These are phyloP conservation scores for Diversispora epigaea DNA, from an alignment of 192 early-diverging fungal genomes.

Conservation along the genomic window DNA sequence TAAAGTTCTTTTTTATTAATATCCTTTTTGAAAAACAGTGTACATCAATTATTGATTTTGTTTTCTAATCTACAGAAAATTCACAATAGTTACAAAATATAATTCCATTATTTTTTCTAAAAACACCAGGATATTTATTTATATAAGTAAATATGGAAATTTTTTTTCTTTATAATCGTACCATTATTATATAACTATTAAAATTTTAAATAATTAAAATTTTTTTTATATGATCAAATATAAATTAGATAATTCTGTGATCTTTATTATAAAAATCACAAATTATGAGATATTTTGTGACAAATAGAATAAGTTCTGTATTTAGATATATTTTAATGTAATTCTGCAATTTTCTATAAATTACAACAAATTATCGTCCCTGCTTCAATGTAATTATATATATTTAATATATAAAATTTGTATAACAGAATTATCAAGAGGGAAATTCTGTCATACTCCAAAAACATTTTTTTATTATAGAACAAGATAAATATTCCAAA, in stretches of 20 bases:
- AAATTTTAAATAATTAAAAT: too few relatives aligned
- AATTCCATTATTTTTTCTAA: too few relatives aligned
- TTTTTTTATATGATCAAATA: neutral
- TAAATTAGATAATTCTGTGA: neutral
- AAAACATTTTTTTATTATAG: too few relatives aligned
- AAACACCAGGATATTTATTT: neutral
- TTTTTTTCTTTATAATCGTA: neutral
- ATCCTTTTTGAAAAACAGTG: neutral
- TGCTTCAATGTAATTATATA: too few relatives aligned
- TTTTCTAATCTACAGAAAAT: neutral
- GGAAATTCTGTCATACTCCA: too few relatives aligned
- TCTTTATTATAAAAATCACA: neutral
- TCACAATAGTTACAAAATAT: constrained; percentile 14
- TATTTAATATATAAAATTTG: too few relatives aligned
- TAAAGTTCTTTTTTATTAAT: neutral
- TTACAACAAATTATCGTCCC: neutral
- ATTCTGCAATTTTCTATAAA: neutral
- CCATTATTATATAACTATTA: neutral
- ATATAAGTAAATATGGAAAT: neutral
- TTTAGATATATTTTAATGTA: neutral
- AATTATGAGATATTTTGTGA: neutral
- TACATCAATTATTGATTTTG: neutral
- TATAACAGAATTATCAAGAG: too few relatives aligned
- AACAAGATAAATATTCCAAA: too few relatives aligned
- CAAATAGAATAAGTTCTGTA: neutral